Evolutionary conservation across 129 eudicot genomes (phyloP).

Genomic region (Flaveria trinervia): DNA sequence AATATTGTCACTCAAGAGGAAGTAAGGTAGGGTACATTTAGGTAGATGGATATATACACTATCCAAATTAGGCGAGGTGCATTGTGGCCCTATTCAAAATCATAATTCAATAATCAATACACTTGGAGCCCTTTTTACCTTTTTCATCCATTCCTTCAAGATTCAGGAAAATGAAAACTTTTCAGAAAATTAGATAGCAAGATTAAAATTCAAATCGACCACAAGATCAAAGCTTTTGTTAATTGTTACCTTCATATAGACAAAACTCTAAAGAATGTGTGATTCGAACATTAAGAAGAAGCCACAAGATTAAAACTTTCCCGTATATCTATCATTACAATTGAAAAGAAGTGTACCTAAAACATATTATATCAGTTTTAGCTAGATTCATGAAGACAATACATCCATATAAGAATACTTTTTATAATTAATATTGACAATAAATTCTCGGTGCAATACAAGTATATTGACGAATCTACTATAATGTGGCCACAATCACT

Average conservation of each 20-base stretch:
- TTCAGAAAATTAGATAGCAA: not conserved
- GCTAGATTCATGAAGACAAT: no score
- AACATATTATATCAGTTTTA: no score
- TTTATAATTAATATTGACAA: no score
- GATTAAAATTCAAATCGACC: not conserved
- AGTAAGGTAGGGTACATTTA: constrained; percentile 20
- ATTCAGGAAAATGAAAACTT: constrained; percentile 8
- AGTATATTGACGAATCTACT: no score
- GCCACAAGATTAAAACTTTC: no score
- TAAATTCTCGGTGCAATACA: no score
- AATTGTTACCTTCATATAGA: not conserved
- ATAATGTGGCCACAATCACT: no score
- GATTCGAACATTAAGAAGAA: no score
- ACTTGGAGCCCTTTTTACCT: constrained; percentile 7
- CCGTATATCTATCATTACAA: no score
- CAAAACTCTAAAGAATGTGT: not conserved
- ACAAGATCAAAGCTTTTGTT: not conserved
- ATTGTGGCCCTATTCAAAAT: constrained; percentile 34
- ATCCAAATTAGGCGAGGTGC: constrained; percentile 25
- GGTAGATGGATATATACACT: constrained; percentile 27
- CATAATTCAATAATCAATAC: constrained; percentile 27
- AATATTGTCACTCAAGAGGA: constrained; percentile 15
- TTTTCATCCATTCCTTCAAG: constrained; percentile 25
- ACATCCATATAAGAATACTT: no score
- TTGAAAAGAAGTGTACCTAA: no score